Percentiles rank a stretch among this genome's conserved stretches.
Evolutionary conservation across 1,284 basidiomycete genomes (phyloP).

Genomic region (Thelephora terrestris): DNA sequence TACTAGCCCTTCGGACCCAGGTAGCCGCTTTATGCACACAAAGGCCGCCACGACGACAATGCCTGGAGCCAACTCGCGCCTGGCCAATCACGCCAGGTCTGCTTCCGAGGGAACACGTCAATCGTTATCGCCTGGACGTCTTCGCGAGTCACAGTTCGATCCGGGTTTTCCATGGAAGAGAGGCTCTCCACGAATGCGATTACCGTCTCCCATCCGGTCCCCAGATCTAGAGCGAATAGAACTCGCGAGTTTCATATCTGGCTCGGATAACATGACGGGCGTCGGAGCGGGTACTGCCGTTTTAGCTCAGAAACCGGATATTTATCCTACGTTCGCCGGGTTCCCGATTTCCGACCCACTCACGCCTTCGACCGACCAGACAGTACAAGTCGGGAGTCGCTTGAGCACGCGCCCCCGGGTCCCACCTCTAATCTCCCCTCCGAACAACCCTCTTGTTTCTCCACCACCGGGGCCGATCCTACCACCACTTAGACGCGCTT

Average conservation of each 20-base stretch:
- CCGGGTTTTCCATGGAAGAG: no score
- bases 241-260: conserved; percentile 7
- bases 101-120: conserved; percentile 6
- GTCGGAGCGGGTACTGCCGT: not conserved
- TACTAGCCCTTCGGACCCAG: conserved; percentile 22
- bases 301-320: not conserved
- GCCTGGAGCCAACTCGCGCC: conserved; percentile 13
- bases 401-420: no score
- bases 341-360: no score
- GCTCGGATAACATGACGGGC: conserved; percentile 14
- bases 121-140: no score
- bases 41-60: conserved; percentile 16
- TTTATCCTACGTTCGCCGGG: not conserved
- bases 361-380: no score
- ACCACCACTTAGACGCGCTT: not conserved
- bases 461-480: not conserved
- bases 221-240: conserved; percentile 7
- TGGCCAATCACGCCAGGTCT: conserved; percentile 7
- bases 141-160: no score
- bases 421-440: no score
- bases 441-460: no score
- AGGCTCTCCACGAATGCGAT: no score
- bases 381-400: no score
- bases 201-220: no score
- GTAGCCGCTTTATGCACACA: conserved; percentile 20